A percentile compares a stretch with the other conserved stretches of the same genome.
Evolutionary conservation across 805 yeast species (phyloP).

Genomic region (Deakozyma indianensis): DNA sequence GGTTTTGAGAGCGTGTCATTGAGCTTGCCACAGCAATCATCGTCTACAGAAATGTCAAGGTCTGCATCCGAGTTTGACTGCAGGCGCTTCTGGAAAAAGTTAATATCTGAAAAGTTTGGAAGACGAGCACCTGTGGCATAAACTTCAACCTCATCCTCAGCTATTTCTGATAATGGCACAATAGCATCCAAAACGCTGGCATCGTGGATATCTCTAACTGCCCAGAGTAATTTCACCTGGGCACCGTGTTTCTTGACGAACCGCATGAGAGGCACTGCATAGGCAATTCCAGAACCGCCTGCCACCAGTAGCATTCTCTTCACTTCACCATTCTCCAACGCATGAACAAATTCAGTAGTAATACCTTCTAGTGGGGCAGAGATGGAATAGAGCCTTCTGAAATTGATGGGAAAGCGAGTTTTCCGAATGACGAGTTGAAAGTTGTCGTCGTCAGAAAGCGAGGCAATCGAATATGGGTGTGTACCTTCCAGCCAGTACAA

Average conservation of each 20-base stretch:
- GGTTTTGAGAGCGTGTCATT: constrained; percentile 1
- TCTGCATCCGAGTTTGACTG: background rate
- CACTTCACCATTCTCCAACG: constrained; percentile 3
- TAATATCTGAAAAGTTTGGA: background rate
- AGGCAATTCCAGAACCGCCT: constrained; percentile 73
- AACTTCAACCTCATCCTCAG: background rate
- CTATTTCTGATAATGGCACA: background rate
- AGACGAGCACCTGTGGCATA: background rate
- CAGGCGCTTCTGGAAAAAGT: background rate
- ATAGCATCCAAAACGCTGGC: background rate
- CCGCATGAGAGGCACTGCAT: constrained; percentile 69
- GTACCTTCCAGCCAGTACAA: constrained; percentile 29
- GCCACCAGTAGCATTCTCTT: constrained; percentile 31
- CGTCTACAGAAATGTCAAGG: background rate
- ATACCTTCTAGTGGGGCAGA: constrained; percentile 27
- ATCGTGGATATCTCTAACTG: constrained; percentile 43
- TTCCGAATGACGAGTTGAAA: constrained; percentile 24
- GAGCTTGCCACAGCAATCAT: background rate
- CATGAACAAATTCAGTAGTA: constrained; percentile 13
- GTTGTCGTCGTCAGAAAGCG: constrained; percentile 35
- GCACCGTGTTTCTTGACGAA: constrained; percentile 67
- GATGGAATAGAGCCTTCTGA: constrained; percentile 22
- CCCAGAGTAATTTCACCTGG: constrained; percentile 71
- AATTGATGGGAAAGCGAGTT: constrained; percentile 23
- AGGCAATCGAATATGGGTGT: constrained; percentile 34